Conservation (phyloP, 2,329 filamentous ascomycete genomes). For the Cladosporium velox region DNA sequence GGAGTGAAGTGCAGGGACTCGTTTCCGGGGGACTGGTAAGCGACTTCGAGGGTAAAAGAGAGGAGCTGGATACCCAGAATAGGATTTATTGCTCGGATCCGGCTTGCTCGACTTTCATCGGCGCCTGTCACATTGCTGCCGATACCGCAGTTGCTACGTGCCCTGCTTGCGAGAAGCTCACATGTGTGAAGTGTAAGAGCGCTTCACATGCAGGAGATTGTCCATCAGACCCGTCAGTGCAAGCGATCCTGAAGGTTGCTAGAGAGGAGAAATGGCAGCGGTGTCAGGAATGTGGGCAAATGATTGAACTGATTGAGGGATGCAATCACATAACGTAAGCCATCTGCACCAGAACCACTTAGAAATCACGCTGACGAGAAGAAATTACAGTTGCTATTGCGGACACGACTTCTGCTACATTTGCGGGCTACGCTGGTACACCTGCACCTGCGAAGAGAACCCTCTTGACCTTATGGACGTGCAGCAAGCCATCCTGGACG, state of each 20-base stretch:
- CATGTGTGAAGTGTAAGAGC: conserved; percentile 56
- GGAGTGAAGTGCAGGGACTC: conserved; percentile 26
- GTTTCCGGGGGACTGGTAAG: not conserved
- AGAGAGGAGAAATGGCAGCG: conserved; percentile 53
- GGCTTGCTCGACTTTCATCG: conserved; percentile 11
- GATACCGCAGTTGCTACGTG: conserved; percentile 42
- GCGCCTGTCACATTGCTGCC: conserved; percentile 23
- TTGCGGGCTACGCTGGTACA: not conserved
- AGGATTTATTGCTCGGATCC: not conserved
- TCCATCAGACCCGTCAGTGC: conserved; percentile 44
- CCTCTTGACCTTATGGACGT: not conserved
- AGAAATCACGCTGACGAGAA: not conserved
- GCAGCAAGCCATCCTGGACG: not conserved
- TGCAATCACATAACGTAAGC: conserved; percentile 49
- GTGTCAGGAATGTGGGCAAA: conserved; percentile 48
- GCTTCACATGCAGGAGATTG: conserved; percentile 52
- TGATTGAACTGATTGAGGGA: conserved; percentile 45
- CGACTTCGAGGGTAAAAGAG: conserved; percentile 40
- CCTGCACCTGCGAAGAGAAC: not conserved
- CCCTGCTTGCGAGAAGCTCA: conserved; percentile 43
- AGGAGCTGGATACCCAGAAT: conserved; percentile 40
- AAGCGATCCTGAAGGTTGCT: conserved; percentile 47
- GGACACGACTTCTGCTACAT: not conserved
- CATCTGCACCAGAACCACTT: not conserved
- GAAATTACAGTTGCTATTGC: not conserved